Evolutionary conservation across 23 red algal species (phyloP).

Genomic region (Agarophyton chilense): DNA sequence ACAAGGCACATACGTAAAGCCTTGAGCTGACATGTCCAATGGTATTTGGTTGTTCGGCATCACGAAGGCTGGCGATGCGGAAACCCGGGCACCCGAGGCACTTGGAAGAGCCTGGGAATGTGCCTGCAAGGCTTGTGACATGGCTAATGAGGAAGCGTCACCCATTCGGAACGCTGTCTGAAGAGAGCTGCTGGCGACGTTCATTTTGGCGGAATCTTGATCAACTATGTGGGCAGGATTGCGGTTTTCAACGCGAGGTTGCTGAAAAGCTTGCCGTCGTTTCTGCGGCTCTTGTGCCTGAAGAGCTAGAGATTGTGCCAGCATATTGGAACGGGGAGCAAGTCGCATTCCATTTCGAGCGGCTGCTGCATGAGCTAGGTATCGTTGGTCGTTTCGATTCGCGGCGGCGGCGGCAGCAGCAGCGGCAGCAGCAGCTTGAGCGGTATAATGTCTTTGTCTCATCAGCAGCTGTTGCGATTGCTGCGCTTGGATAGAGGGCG

Average conservation of each 20-base stretch:
- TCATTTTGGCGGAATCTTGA: conserved; percentile 7
- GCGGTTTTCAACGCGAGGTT: not conserved
- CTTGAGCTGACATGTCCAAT: not conserved
- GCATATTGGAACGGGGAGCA: not conserved
- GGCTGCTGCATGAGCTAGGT: not conserved
- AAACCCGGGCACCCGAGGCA: conserved; percentile 6
- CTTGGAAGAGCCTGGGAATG: conserved; percentile 22
- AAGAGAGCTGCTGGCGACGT: not conserved
- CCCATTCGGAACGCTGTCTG: conserved; percentile 12
- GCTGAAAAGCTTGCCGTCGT: not conserved
- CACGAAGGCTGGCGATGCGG: not conserved
- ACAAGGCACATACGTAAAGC: not conserved
- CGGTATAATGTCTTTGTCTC: not conserved
- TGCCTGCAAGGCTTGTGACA: conserved; percentile 8
- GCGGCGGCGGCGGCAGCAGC: too few relatives aligned
- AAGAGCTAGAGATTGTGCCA: not conserved
- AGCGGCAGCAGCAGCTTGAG: too few relatives aligned
- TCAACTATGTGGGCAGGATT: not conserved
- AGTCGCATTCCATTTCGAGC: conserved; percentile 12
- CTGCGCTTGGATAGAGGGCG: not conserved
- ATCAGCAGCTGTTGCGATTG: conserved; percentile 21
- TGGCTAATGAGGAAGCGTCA: not conserved
- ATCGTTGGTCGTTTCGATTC: not conserved
- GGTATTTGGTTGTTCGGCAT: conserved; percentile 7
- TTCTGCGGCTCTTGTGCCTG: not conserved